Percentiles rank a stretch among this genome's conserved stretches.
Evolutionary conservation across 2,329 filamentous ascomycete genomes (phyloP).

Genomic region (Talaromyces atroroseus): DNA sequence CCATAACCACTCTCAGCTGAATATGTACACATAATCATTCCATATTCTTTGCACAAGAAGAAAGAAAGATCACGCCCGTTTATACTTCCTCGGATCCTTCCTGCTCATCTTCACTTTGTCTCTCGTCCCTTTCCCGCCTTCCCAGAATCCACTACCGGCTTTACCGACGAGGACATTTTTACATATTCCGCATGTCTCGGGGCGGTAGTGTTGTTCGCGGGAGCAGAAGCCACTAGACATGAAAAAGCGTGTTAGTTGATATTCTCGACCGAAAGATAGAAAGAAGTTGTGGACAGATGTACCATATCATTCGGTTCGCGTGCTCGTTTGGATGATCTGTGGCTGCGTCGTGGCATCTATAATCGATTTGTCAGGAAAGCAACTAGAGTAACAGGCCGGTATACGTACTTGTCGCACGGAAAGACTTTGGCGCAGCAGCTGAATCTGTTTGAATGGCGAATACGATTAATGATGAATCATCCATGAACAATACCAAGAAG

Average conservation of each 20-base stretch:
- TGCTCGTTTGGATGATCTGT: conserved; percentile 73
- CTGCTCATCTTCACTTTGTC: conserved; percentile 66
- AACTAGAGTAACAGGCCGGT: neutral
- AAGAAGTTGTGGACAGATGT: conserved; percentile 22
- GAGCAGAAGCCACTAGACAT: conserved; percentile 61
- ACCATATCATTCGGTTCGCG: conserved; percentile 77
- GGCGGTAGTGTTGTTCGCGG: conserved; percentile 71
- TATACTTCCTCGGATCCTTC: conserved; percentile 44
- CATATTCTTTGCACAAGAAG: neutral
- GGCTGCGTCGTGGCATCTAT: conserved; percentile 65
- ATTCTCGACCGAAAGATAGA: neutral
- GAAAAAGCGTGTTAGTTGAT: neutral
- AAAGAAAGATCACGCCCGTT: neutral
- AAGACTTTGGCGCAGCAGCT: conserved; percentile 54
- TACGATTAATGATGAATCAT: neutral
- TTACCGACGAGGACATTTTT: conserved; percentile 64
- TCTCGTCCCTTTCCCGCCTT: conserved; percentile 77
- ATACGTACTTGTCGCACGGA: conserved; percentile 49
- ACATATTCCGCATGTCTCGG: conserved; percentile 71
- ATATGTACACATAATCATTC: too few species aligned
- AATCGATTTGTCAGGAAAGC: neutral
- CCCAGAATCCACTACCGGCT: conserved; percentile 69
- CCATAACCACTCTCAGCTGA: neutral
- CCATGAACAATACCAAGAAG: neutral
- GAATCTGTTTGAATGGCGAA: conserved; percentile 36